These are phyloP conservation scores for Solanum aculeatissimum DNA, from an alignment of 305 asterid species.

Conservation along the genomic window DNA sequence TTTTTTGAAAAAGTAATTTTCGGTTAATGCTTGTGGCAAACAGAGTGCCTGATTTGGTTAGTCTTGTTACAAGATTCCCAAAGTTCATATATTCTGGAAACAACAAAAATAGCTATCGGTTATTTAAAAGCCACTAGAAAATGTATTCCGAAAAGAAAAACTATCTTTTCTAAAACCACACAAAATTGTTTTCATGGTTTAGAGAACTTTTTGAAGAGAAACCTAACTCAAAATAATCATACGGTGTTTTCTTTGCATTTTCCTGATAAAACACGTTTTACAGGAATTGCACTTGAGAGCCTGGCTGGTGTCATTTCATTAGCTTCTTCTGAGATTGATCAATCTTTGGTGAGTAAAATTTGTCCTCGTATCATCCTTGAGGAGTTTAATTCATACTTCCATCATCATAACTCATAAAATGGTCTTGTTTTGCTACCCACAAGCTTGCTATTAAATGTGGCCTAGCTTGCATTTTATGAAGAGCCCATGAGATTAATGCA, in stretches of 20 bases:
- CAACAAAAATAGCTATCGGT: background rate
- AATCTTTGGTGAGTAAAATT: slow-evolving; percentile 46
- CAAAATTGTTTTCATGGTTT: background rate
- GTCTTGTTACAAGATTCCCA: background rate
- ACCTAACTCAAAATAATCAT: background rate
- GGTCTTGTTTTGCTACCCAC: background rate
- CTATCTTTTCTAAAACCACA: background rate
- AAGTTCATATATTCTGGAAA: background rate
- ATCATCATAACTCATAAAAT: background rate
- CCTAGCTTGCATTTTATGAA: background rate
- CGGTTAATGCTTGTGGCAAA: background rate
- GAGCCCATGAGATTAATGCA: background rate
- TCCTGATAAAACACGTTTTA: slow-evolving; percentile 3
- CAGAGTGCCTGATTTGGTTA: background rate
- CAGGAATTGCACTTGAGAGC: slow-evolving; percentile 87
- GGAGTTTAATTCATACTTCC: background rate
- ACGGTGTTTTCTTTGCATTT: background rate
- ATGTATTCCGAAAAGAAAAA: background rate
- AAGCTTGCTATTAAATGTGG: background rate
- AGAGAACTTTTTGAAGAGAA: background rate
- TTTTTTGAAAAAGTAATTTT: background rate
- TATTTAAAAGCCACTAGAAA: background rate
- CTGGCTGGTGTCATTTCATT: slow-evolving; percentile 78
- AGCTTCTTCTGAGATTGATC: slow-evolving; percentile 67
- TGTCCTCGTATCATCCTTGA: background rate